Percentiles rank a stretch among this genome's conserved stretches.
These are phyloP conservation scores for Suillus clintonianus DNA, from an alignment of 768 basidiomycete species.

Conservation along the genomic window DNA sequence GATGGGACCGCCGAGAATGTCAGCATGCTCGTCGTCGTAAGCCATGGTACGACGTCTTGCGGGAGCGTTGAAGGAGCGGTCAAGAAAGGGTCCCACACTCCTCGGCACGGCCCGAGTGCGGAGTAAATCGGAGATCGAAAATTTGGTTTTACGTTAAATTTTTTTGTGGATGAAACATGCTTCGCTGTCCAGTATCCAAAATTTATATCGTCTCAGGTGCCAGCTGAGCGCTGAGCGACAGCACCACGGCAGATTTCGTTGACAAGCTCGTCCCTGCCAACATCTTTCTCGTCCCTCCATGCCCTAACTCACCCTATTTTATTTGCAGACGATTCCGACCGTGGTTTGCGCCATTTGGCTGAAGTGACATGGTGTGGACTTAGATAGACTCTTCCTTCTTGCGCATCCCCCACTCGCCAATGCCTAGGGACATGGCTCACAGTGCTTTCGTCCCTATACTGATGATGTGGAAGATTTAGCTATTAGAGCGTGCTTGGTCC, in stretches of 20 bases:
- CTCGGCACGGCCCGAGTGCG: slow-evolving; percentile 17
- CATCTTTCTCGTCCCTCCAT: background rate
- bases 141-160: slow-evolving; percentile 2
- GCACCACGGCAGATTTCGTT: background rate
- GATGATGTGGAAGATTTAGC: slow-evolving; percentile 67
- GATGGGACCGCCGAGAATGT: slow-evolving; percentile 67
- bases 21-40: slow-evolving; percentile 58
- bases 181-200: background rate
- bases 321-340: background rate
- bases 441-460: slow-evolving; percentile 80
- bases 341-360: background rate
- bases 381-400: background rate
- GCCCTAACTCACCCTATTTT: too few relatives aligned
- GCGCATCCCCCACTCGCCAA: slow-evolving; percentile 53
- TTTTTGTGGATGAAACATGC: background rate
- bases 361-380: background rate
- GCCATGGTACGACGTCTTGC: slow-evolving; percentile 43
- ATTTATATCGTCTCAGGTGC: background rate
- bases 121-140: slow-evolving; percentile 17
- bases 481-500: slow-evolving; percentile 52
- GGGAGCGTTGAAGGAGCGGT: slow-evolving; percentile 22
- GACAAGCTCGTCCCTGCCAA: background rate
- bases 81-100: slow-evolving; percentile 16
- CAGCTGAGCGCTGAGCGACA: too few relatives aligned
- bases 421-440: slow-evolving; percentile 77